A percentile compares a stretch with the other conserved stretches of the same genome.
Conservation (phyloP, 352 stramenopile genomes). For the Globisporangium rhizosaccharum region DNA sequence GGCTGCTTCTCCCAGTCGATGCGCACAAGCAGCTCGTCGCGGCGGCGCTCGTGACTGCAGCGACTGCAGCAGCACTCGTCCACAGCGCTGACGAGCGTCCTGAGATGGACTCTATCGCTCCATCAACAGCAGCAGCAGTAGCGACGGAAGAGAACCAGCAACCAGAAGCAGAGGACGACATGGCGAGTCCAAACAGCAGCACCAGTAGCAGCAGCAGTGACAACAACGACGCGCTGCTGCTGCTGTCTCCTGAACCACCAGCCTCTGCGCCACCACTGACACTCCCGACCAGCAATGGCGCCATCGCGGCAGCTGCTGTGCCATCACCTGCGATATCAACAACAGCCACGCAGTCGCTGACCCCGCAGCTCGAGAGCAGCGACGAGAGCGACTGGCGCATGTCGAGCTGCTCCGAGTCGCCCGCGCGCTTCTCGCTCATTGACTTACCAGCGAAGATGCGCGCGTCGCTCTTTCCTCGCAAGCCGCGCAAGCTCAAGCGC, state of each 20-base stretch:
- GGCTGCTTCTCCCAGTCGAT: conserved; percentile 1
- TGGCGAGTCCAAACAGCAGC: neutral
- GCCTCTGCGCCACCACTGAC: neutral
- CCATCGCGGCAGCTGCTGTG: neutral
- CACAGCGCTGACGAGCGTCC: neutral
- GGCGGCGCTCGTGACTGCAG: neutral
- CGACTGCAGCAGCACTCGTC: neutral
- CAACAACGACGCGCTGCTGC: too few relatives aligned
- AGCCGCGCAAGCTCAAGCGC: conserved; percentile 22
- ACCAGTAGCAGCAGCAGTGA: neutral
- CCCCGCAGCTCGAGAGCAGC: conserved; percentile 5
- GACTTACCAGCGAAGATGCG: conserved; percentile 34
- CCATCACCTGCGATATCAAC: neutral
- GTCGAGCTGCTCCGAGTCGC: conserved; percentile 35
- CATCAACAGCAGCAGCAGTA: neutral
- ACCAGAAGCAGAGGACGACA: conserved; percentile 5
- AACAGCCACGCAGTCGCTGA: neutral
- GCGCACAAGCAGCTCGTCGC: neutral
- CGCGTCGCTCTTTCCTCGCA: conserved; percentile 33
- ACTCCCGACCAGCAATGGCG: neutral
- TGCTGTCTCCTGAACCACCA: neutral
- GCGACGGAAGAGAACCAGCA: conserved; percentile 4
- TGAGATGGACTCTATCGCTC: too few relatives aligned
- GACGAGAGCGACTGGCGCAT: conserved; percentile 43
- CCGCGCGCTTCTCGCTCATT: conserved; percentile 40